phyloP scores from a whole-genome alignment of 2,329 filamentous ascomycete genomes.

The Colletotrichum scovillei region DNA sequence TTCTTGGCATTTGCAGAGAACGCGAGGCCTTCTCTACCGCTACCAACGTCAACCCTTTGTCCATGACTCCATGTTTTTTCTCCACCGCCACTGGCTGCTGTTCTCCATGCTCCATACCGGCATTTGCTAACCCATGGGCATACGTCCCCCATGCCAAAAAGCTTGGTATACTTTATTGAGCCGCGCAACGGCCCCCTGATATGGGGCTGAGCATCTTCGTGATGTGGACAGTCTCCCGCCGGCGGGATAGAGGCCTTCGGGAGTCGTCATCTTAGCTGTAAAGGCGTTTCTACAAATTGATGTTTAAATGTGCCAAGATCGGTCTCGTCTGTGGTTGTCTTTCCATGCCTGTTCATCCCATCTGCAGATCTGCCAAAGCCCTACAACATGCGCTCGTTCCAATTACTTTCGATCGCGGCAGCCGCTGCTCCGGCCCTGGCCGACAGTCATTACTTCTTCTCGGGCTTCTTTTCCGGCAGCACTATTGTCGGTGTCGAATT shows the following conservation, averaged over 20 bases:
- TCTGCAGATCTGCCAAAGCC: no score
- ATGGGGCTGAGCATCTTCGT: constrained; percentile 13
- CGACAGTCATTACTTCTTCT: constrained; percentile 26
- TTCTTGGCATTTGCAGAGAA: constrained; percentile 1
- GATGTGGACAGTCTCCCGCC: constrained; percentile 16
- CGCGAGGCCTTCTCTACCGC: no score
- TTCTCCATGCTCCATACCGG: background rate
- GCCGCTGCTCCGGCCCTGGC: constrained; percentile 1
- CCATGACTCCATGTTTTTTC: no score
- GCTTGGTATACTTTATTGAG: constrained; percentile 28
- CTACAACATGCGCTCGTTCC: constrained; percentile 16
- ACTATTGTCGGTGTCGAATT: constrained; percentile 37
- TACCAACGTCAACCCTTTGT: no score
- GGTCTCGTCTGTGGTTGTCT: background rate
- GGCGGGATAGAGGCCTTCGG: background rate
- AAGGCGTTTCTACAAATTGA: background rate
- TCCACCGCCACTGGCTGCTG: no score
- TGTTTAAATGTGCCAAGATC: background rate
- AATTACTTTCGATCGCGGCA: constrained; percentile 1
- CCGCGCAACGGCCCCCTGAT: constrained; percentile 10
- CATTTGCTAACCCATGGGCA: background rate
- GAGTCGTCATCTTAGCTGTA: background rate
- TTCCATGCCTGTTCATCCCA: background rate
- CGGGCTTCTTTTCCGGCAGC: constrained; percentile 22
- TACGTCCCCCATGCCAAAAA: constrained; percentile 1